Conservation (phyloP, 768 basidiomycete genomes). For the Agrocybe praecox region DNA sequence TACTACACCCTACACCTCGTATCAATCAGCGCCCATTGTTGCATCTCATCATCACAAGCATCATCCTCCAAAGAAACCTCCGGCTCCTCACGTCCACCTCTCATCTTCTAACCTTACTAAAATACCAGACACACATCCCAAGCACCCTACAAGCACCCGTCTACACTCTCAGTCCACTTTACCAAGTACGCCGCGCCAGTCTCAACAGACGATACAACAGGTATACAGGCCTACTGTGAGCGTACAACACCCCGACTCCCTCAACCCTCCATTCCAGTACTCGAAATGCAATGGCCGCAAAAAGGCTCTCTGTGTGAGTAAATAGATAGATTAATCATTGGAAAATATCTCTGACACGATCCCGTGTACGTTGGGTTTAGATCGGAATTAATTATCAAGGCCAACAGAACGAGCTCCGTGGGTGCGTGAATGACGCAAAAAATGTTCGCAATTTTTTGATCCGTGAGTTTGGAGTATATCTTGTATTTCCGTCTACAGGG, state of each 20-base stretch:
- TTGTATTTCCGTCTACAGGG: background rate
- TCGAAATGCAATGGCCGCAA: slow-evolving; percentile 78
- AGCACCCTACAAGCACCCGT: slow-evolving; percentile 2
- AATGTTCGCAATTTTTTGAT: slow-evolving; percentile 71
- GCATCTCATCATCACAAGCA: background rate
- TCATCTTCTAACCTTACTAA: background rate
- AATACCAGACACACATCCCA: background rate
- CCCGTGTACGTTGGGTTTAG: slow-evolving; percentile 27
- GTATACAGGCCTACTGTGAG: background rate
- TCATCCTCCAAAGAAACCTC: background rate
- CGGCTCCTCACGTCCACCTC: slow-evolving; percentile 11
- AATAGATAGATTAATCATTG: background rate
- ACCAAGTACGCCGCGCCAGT: slow-evolving; percentile 10
- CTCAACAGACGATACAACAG: slow-evolving; percentile 5
- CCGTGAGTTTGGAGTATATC: slow-evolving; percentile 35
- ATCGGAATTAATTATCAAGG: slow-evolving; percentile 84
- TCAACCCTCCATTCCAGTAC: slow-evolving; percentile 54
- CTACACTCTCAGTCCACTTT: slow-evolving; percentile 9
- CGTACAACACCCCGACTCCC: slow-evolving; percentile 16
- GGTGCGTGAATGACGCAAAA: slow-evolving; percentile 82
- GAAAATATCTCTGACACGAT: slow-evolving; percentile 1
- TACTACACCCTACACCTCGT: background rate
- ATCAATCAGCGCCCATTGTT: background rate
- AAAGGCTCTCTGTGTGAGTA: slow-evolving; percentile 80
- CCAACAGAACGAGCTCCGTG: slow-evolving; percentile 60